A percentile compares a stretch with the other conserved stretches of the same genome.
These are phyloP conservation scores for Boletus insuetus DNA, from an alignment of 768 basidiomycete genomes.

Conservation along the genomic window DNA sequence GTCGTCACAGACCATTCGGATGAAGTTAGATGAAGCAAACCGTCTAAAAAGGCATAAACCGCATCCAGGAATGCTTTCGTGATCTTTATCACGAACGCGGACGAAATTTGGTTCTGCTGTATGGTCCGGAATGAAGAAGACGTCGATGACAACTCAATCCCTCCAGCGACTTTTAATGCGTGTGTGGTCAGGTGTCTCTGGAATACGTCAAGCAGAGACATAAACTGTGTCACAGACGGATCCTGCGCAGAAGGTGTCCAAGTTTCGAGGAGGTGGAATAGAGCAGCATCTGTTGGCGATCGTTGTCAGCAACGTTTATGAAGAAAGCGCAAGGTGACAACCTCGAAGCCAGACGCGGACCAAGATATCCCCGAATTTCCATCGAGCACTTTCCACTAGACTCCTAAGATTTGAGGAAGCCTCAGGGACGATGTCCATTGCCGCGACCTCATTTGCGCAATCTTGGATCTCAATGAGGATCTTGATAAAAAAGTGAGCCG, in stretches of 20 bases:
- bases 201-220: constrained; percentile 75
- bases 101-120: constrained; percentile 61
- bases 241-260: constrained; percentile 69
- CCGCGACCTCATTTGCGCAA: constrained; percentile 73
- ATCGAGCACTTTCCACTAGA: constrained; percentile 77
- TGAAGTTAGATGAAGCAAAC: constrained; percentile 75
- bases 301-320: constrained; percentile 2
- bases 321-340: constrained; percentile 31
- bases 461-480: constrained; percentile 86
- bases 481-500: constrained; percentile 74
- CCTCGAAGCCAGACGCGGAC: constrained; percentile 81
- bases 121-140: constrained; percentile 48
- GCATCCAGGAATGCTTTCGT: constrained; percentile 84
- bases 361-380: constrained; percentile 86
- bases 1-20: constrained; percentile 51
- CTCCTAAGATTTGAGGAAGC: constrained; percentile 62
- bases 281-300: constrained; percentile 63
- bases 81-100: constrained; percentile 69
- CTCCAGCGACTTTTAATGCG: constrained; percentile 80
- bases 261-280: constrained; percentile 83
- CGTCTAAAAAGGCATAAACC: constrained; percentile 83
- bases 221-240: constrained; percentile 67
- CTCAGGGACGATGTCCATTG: constrained; percentile 80
- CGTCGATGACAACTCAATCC: constrained; percentile 53
- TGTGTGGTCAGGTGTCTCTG: constrained; percentile 74